These are phyloP conservation scores for Collybiopsis confluens DNA, from an alignment of 768 basidiomycete species.

Conservation along the genomic window DNA sequence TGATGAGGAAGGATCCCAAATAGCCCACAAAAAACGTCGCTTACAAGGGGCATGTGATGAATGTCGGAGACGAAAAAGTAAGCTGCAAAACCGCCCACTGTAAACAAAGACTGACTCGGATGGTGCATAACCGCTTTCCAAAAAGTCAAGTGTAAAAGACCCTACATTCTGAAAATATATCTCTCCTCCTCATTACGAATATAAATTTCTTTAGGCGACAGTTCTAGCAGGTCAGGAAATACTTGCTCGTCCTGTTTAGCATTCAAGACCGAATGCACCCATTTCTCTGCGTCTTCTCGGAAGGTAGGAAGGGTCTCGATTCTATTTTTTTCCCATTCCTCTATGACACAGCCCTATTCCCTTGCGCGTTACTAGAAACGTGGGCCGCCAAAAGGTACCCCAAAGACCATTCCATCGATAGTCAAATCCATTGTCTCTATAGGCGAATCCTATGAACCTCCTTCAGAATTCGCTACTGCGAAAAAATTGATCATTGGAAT, in stretches of 20 bases:
- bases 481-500: background rate
- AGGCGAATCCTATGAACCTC: background rate
- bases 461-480: background rate
- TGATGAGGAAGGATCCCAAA: background rate
- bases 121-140: too few species aligned
- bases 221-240: conserved; percentile 34
- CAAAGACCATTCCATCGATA: conserved; percentile 17
- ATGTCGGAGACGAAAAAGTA: conserved; percentile 59
- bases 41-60: conserved; percentile 38
- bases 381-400: conserved; percentile 33
- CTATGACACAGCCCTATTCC: too few species aligned
- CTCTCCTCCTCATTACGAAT: background rate
- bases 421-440: background rate
- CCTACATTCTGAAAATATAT: too few species aligned
- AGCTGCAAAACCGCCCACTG: too few species aligned
- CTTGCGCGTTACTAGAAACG: too few species aligned
- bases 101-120: too few species aligned
- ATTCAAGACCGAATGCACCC: conserved; percentile 33
- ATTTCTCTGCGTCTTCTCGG: conserved; percentile 27
- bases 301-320: conserved; percentile 23
- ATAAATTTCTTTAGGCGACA: conserved; percentile 27
- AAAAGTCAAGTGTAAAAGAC: too few species aligned
- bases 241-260: conserved; percentile 35
- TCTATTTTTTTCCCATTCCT: background rate
- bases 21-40: conserved; percentile 3